Conservation (phyloP, 2,329 filamentous ascomycete species). For the Exophiala aquamarina region DNA sequence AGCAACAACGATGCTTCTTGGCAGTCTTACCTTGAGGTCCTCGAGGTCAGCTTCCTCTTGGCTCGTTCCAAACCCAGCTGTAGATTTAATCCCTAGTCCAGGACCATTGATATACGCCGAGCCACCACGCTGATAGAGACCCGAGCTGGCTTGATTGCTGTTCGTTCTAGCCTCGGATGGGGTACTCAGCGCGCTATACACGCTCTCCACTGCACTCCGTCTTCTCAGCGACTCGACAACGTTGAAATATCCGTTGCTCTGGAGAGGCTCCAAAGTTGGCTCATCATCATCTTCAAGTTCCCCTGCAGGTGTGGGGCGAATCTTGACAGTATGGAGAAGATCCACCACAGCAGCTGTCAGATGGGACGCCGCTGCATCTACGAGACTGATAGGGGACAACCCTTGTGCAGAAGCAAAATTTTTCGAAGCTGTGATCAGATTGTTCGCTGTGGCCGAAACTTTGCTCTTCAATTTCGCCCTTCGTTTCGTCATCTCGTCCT, state of each 20-base stretch:
- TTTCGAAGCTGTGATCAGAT: constrained; percentile 90
- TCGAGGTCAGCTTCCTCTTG: constrained; percentile 52
- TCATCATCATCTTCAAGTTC: constrained; percentile 79
- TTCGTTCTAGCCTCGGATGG: constrained; percentile 48
- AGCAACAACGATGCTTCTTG: constrained; percentile 5
- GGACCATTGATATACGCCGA: constrained; percentile 19
- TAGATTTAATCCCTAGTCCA: constrained; percentile 24
- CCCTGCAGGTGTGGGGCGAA: constrained; percentile 70
- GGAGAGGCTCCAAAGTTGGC: constrained; percentile 60
- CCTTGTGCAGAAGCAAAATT: constrained; percentile 82
- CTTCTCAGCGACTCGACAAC: constrained; percentile 50
- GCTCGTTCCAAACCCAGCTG: constrained; percentile 39
- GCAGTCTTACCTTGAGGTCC: constrained; percentile 57
- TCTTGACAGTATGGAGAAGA: constrained; percentile 78
- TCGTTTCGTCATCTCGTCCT: constrained; percentile 56
- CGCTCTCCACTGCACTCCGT: constrained; percentile 67
- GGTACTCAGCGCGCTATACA: constrained; percentile 72
- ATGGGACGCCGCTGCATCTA: constrained; percentile 92
- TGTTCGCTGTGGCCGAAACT: constrained; percentile 92
- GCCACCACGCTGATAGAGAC: constrained; percentile 12
- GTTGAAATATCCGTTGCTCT: constrained; percentile 67
- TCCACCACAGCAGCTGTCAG: constrained; percentile 84
- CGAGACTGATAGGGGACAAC: constrained; percentile 84
- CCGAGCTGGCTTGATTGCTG: constrained; percentile 7
- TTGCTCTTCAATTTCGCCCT: constrained; percentile 72